phyloP scores from a whole-genome alignment of 805 yeast species.

The Candida manassasensis region DNA sequence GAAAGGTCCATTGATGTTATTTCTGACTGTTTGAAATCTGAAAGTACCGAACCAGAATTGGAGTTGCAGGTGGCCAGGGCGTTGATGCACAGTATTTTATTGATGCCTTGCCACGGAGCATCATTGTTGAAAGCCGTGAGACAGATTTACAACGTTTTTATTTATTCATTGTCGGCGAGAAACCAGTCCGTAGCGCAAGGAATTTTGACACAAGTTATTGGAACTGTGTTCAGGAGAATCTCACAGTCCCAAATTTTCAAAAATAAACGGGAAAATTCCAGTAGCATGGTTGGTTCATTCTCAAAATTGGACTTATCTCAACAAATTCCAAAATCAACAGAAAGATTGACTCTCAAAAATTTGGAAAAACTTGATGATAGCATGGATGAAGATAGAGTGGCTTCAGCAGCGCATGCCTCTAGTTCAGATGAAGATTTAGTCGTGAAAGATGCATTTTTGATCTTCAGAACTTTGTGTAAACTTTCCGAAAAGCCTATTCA shows the following conservation, averaged over 20 bases:
- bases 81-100: constrained; percentile 78
- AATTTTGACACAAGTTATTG: constrained; percentile 84
- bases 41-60: constrained; percentile 81
- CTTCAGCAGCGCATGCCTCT: constrained; percentile 40
- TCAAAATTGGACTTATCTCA: constrained; percentile 10
- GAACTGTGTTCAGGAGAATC: constrained; percentile 73
- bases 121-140: constrained; percentile 84
- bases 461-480: constrained; percentile 93
- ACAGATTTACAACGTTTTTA: constrained; percentile 88
- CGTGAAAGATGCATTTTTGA: constrained; percentile 86
- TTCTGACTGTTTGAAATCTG: constrained; percentile 83
- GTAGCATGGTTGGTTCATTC: constrained; percentile 18
- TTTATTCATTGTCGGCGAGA: constrained; percentile 71
- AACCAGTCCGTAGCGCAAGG: constrained; percentile 97
- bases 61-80: constrained; percentile 94
- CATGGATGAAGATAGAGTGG: constrained; percentile 48
- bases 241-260: constrained; percentile 41
- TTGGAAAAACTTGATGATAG: constrained; percentile 54
- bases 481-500: constrained; percentile 83
- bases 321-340: constrained; percentile 13
- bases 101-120: constrained; percentile 86
- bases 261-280: constrained; percentile 17
- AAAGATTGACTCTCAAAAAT: constrained; percentile 52
- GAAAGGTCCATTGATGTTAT: constrained; percentile 83
- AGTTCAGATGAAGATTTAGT: constrained; percentile 61